A percentile compares a stretch with the other conserved stretches of the same genome.
phyloP scores from a whole-genome alignment of 169 alveolate species.

The Cystoisospora suis region DNA sequence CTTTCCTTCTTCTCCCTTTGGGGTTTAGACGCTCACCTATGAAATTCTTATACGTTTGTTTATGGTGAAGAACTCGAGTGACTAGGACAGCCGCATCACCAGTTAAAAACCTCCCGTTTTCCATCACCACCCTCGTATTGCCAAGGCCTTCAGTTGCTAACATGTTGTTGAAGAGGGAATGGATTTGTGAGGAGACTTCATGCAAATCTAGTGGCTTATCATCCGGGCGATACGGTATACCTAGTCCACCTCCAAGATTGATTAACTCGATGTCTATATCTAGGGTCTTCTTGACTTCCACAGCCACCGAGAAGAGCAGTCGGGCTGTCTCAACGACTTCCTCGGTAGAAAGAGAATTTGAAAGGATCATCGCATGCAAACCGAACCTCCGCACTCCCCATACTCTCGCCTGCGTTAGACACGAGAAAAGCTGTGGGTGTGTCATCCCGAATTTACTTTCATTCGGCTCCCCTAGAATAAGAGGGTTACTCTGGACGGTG shows the following conservation, averaged over 20 bases:
- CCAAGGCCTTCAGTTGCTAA: neutral
- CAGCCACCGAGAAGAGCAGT: conserved; percentile 51
- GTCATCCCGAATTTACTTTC: conserved; percentile 71
- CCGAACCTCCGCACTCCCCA: conserved; percentile 67
- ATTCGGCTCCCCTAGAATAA: conserved; percentile 64
- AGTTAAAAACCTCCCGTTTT: conserved; percentile 66
- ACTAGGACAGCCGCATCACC: conserved; percentile 33
- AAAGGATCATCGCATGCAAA: conserved; percentile 69
- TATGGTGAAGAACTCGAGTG: conserved; percentile 13
- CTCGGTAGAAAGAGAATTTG: conserved; percentile 49
- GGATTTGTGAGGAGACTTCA: neutral
- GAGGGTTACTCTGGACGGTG: conserved; percentile 52
- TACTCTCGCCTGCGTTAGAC: neutral
- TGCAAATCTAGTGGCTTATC: neutral
- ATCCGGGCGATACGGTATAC: conserved; percentile 67
- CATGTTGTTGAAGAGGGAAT: neutral
- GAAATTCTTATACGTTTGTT: conserved; percentile 33
- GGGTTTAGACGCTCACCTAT: conserved; percentile 6
- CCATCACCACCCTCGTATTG: conserved; percentile 57
- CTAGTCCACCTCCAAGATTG: conserved; percentile 68
- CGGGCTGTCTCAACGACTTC: conserved; percentile 70
- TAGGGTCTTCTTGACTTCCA: conserved; percentile 31
- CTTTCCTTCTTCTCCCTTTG: no score
- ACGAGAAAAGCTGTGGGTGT: conserved; percentile 60
- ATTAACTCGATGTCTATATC: conserved; percentile 58